Base-by-base conservation (phyloP, 176 grass and related monocot species). In the Chloris gayana region DNA sequence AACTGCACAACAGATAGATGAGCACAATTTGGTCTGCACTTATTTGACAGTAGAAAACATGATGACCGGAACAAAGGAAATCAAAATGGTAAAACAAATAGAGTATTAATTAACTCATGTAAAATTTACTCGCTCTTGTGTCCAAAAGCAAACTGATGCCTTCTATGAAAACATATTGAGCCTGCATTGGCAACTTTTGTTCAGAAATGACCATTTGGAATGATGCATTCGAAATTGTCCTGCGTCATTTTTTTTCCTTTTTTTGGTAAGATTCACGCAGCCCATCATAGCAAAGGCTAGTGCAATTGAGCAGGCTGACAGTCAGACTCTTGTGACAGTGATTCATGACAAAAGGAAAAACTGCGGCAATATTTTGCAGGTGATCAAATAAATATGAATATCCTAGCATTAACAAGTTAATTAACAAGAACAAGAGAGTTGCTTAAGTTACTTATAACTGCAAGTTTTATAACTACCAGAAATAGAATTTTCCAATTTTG, bases 381-480 rank as follows among this genome's bases (percentile, higher is more conserved):
- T 22, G 54, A 45, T 2, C 22, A 69, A 76, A 77, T 7, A 65
- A 45, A 79, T 59, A 73, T 59, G 19, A 41, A 84, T 53, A 21
- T 74, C 51, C 70, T 45, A 51, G 12, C 25, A 74, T 22, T 75
- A 60, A 34, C 6, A 79, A 67, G 2, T 19, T 32, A 7, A 35
- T 66, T 78, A 49, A 66, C 0, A 50, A 50, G 42, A 66, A 66
- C 30, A 73, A 51, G 30, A 53, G 11, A 63, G 38, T 50, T 70
- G 26, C 70, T 53, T 50, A 67, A 66, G 70, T 73, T 64, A 74
- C 33, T 42, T 31, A 30, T 17, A 84, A 61, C 51, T 30, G 34
- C 65, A 47, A 51, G 19, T 64, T 79, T 44, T 29, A 21, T 72
- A 51, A 72, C 24, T n/a, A 64, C 77, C 17, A 34, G 35, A 65